Conservation (phyloP, 352 stramenopile species). For the Globisporangium nodosum region DNA sequence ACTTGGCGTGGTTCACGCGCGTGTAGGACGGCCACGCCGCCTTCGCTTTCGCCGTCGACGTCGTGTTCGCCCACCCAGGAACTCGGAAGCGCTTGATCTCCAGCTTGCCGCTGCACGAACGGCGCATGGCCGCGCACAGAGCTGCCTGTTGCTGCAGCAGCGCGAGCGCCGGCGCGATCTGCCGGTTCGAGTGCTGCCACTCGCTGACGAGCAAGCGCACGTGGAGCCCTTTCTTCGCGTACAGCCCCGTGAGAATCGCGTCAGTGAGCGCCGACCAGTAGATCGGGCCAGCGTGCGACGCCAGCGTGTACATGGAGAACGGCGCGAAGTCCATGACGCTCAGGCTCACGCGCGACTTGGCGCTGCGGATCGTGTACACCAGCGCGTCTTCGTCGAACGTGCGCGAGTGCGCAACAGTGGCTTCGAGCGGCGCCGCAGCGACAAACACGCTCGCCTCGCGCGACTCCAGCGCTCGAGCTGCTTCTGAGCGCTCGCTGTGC, state of each 20-base stretch:
- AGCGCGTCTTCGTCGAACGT: conserved; percentile 68
- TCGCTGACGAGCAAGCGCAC: conserved; percentile 70
- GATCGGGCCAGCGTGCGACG: conserved; percentile 38
- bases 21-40: conserved; percentile 55
- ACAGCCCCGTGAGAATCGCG: conserved; percentile 50
- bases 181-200: conserved; percentile 59
- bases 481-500: conserved; percentile 1
- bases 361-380: conserved; percentile 66
- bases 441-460: conserved; percentile 35
- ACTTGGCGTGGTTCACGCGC: conserved; percentile 84
- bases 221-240: conserved; percentile 39
- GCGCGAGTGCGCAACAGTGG: conserved; percentile 36
- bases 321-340: conserved; percentile 83
- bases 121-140: conserved; percentile 32
- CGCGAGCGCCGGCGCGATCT: conserved; percentile 49
- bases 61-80: conserved; percentile 72
- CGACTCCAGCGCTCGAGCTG: too few relatives aligned
- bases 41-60: conserved; percentile 17
- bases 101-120: conserved; percentile 41
- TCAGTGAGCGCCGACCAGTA: conserved; percentile 64
- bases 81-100: conserved; percentile 74
- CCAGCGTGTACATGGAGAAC: conserved; percentile 56
- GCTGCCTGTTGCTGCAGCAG: conserved; percentile 40
- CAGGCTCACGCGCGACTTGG: conserved; percentile 43
- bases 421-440: conserved; percentile 54